These are phyloP conservation scores for Microthlaspi erraticum DNA, from an alignment of 345 rosid species.

Conservation along the genomic window DNA sequence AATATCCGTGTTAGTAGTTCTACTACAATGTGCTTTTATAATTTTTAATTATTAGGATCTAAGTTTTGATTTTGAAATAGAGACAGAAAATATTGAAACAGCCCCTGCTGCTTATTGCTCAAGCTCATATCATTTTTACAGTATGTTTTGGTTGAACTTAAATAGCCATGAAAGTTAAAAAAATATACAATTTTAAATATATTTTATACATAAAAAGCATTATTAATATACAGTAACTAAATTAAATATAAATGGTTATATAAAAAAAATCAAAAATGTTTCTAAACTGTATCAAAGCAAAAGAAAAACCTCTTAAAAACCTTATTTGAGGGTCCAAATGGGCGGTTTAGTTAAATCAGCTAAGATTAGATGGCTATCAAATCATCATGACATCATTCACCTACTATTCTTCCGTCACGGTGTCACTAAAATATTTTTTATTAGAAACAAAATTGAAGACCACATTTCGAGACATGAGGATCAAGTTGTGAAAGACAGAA, in stretches of 20 bases:
- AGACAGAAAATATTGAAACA: not conserved
- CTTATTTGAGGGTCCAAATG: not conserved
- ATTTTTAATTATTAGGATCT: not conserved
- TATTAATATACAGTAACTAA: too few species aligned
- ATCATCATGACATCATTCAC: conserved; percentile 26
- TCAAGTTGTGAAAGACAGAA: conserved; percentile 9
- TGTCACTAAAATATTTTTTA: not conserved
- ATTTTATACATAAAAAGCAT: too few species aligned
- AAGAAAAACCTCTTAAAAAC: not conserved
- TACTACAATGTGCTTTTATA: not conserved
- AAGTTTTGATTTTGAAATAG: not conserved
- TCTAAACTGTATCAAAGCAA: too few species aligned
- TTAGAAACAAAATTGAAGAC: not conserved
- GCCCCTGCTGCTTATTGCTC: not conserved
- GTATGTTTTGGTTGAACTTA: too few species aligned
- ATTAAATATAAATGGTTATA: too few species aligned
- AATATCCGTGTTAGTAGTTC: not conserved
- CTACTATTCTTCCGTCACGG: conserved; percentile 9
- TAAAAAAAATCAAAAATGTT: too few species aligned
- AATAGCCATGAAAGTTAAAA: too few species aligned
- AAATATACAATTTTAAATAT: too few species aligned
- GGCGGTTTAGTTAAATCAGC: not conserved
- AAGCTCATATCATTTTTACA: not conserved
- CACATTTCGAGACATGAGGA: not conserved
- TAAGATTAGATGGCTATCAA: not conserved